Base-by-base conservation (phyloP, 108 stramenopile genomes). In the Nitzschia palea region DNA sequence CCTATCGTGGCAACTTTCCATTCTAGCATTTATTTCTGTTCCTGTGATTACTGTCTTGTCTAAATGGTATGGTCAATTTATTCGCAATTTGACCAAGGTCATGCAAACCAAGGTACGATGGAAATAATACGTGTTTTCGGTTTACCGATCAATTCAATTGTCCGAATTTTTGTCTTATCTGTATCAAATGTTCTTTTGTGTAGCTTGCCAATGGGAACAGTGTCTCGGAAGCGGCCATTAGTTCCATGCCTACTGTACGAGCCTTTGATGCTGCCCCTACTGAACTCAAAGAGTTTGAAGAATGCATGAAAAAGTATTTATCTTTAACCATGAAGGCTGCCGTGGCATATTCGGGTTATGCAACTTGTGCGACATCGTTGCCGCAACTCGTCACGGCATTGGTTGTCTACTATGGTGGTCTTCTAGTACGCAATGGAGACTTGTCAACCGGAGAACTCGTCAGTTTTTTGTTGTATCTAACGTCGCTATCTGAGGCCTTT, bases 21-120 rank as follows among this genome's bases (percentile, higher is more conserved):
- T 89, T 32, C 69, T 91, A 61, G 90, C 91, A 1, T 95, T 93
- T 70, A 81, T 90, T 47, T 71, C 80, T 32, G 91, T 95, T 20
- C 94, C 94, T 1, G 77, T 68, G 9, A 86, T 93, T 44, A 85
- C 88, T 3, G 53, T 90, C 22, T 48, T 93, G 40, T 85, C 81
- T 22, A 83, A 84, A 62, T 79, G 83, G 78, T 95, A 93, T 67
- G 94, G 94, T 0, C 40, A 65, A 1, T 89, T 79, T 64, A 68
- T 95, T 51, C 75, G 87, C 14, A 77, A 63, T 8, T 70, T 95
- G 29, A 79, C 87, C 23, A 91, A 91, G 71, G 51, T 85, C 23
- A 85, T 86, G 70, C 95, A 95, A 76, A 89, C 89, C 42, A 77
- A 78, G 61, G 61, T 62, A 62, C 4, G 61, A 23, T 44, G 18